These are phyloP conservation scores for Aspergillus alliaceus DNA, from an alignment of 2,329 filamentous ascomycete species.

Conservation along the genomic window DNA sequence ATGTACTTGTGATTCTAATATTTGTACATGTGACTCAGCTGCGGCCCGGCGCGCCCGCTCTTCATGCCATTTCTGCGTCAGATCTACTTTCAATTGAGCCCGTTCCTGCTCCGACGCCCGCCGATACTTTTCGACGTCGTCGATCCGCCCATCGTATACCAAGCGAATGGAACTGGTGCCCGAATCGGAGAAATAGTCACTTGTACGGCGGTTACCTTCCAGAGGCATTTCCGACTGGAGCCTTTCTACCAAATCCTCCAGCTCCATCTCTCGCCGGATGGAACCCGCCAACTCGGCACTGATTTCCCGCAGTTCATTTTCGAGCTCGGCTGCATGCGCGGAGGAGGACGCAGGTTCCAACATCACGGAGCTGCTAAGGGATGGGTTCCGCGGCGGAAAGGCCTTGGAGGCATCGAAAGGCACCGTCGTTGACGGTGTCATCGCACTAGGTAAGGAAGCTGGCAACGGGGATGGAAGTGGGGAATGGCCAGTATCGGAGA, in stretches of 20 bases:
- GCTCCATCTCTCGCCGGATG: conserved; percentile 91
- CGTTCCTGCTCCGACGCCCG: conserved; percentile 87
- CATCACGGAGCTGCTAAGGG: conserved; percentile 47
- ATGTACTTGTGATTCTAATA: conserved; percentile 75
- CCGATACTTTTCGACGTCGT: conserved; percentile 79
- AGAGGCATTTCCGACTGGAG: conserved; percentile 71
- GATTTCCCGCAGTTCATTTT: conserved; percentile 91
- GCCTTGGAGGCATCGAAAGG: conserved; percentile 53
- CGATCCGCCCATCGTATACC: conserved; percentile 61
- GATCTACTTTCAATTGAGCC: conserved; percentile 78
- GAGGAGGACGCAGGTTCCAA: conserved; percentile 47
- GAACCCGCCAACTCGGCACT: conserved; percentile 89
- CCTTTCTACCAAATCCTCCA: conserved; percentile 90
- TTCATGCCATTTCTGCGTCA: conserved; percentile 83
- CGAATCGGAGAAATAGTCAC: conserved; percentile 97
- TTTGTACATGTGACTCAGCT: conserved; percentile 80
- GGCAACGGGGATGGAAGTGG: conserved; percentile 57
- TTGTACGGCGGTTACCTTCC: conserved; percentile 71
- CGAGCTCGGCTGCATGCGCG: conserved; percentile 76
- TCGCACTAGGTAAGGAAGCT: conserved; percentile 33
- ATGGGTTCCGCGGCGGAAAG: conserved; percentile 42
- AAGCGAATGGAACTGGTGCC: conserved; percentile 82
- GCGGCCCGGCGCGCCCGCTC: conserved; percentile 74
- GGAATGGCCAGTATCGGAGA: conserved; percentile 61
- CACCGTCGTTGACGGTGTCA: conserved; percentile 42